Percentiles rank a stretch among this genome's conserved stretches.
Evolutionary conservation across 768 basidiomycete species (phyloP).

Genomic region (Cystoderma amianthinum): DNA sequence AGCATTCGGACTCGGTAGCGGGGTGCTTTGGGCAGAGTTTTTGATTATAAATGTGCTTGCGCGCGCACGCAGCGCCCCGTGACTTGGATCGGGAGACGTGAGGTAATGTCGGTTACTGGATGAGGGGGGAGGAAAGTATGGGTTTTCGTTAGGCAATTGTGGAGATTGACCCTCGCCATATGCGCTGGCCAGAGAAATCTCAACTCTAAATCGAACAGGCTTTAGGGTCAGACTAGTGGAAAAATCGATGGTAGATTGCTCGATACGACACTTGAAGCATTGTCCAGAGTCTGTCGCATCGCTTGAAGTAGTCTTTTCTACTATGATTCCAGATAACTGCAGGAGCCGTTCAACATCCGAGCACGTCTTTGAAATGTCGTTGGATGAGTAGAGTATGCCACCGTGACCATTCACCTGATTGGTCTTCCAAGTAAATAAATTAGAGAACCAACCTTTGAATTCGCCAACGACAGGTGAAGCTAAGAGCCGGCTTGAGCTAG

Average conservation of each 20-base stretch:
- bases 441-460: constrained; percentile 92
- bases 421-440: constrained; percentile 88
- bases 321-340: constrained; percentile 53
- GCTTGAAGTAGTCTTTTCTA: constrained; percentile 26
- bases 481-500: constrained; percentile 27
- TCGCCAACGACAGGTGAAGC: constrained; percentile 74
- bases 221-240: constrained; percentile 50
- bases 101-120: neutral
- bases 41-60: constrained; percentile 11
- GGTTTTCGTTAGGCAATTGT: neutral
- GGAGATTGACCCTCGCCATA: neutral
- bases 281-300: constrained; percentile 14
- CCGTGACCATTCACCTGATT: constrained; percentile 33
- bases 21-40: constrained; percentile 10
- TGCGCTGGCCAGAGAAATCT: constrained; percentile 35
- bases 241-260: constrained; percentile 35
- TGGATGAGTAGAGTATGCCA: constrained; percentile 46
- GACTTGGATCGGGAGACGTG: neutral
- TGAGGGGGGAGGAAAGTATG: neutral
- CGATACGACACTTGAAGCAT: constrained; percentile 41
- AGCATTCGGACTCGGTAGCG: constrained; percentile 7
- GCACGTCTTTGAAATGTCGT: constrained; percentile 55
- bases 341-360: constrained; percentile 58
- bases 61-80: constrained; percentile 10
- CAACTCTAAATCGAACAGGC: constrained; percentile 77